Evolutionary conservation across 2,329 filamentous ascomycete genomes (phyloP), one percentile per base, ranked within the genome.

Genomic region (Ascocoryne sarcoides): DNA sequence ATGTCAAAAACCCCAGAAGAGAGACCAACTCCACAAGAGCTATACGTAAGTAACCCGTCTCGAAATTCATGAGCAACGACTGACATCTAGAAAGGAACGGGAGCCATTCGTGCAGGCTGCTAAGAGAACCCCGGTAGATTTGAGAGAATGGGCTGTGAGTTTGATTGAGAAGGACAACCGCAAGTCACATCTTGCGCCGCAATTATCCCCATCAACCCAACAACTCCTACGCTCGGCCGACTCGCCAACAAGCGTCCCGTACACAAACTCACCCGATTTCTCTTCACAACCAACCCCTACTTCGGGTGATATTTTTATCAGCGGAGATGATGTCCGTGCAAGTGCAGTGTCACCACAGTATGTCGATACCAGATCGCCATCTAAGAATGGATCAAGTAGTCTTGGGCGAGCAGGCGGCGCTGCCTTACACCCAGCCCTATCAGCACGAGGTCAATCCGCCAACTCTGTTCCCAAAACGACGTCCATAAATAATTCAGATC

Each of bases 21-120:
- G 58, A 79, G 92, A 38, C 92, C 90, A 37, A 96, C 92, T 4
- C 92, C 92, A 7, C 82, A 90, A 55, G 87, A 96, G 54, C 79
- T 98, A 45, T 95, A 85, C 65, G 87, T 94, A 71, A 64, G 84
- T 53, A 26, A n/a, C 10, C 9, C 65, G n/a, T 5, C 14, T 12
- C 29, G n/a, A 3, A 8, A 5, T 17, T 10, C 16, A 35, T 36
- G 5, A 10, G 18, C 12, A 39, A n/a, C 5, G 42, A 29, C 44
- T 52, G 38, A 52, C 16, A 14, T 28, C 39, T 35, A 16, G 10
- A 9, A 20, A 93, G 87, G 89, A 95, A 51, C 82, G 83, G 46
- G 92, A 98, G 59, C 79, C 88, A 3, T 98, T 98, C 63, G 78
- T 98, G 15, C 88, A 95, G 64, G 92, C 92, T 39, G 92, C 92